Base-by-base conservation (phyloP, 495 filamentous ascomycete species). In the Penicillium antarcticum region DNA sequence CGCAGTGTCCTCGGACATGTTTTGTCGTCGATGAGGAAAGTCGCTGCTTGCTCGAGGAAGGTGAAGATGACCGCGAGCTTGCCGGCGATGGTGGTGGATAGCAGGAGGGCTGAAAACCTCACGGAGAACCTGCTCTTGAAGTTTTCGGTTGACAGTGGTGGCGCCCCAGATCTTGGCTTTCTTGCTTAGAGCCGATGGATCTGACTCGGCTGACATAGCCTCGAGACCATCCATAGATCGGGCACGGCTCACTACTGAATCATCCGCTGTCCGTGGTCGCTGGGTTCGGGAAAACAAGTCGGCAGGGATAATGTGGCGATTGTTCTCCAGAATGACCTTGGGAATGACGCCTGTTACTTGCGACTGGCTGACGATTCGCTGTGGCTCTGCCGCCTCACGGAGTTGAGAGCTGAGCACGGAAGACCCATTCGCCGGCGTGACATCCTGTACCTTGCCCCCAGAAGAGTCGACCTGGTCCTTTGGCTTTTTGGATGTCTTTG, bases 271-370 rank as follows among this genome's bases (percentile, higher is more conserved):
- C 14, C 60, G 57, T 7, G 68, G 62, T 52, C 71, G 53, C 38
- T 72, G 62, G 10, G 55, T 48, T 11, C 50, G 60, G 13, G 58
- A 82, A 70, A 82, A 96, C 53, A 90, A 70, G 64, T 86, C 88
- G 14, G 88, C 84, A 6, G 94, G 95, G 34, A 98, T 87, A 50
- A 98, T 96, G 59, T 98, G 94, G 29, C 90, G 81, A 60, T 98
- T 98, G 59, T 97, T 91, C 50, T 91, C 92, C 52, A 98, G 89
- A 8, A 94, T 89, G 21, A 98, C 94, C 47, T 95, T 91, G 5
- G 94, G 94, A 10, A 96, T 80, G 2, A 86, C 76, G 1, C 70
- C 76, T 16, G 66, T 73, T 12, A 80, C 70, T 51, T 86, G 81
- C 13, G 85, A 90, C 64, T 95, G 91, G 69, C 91, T 96, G 49